Evolutionary conservation across 805 yeast genomes (phyloP).

Genomic region (Ogataea paraovalis): DNA sequence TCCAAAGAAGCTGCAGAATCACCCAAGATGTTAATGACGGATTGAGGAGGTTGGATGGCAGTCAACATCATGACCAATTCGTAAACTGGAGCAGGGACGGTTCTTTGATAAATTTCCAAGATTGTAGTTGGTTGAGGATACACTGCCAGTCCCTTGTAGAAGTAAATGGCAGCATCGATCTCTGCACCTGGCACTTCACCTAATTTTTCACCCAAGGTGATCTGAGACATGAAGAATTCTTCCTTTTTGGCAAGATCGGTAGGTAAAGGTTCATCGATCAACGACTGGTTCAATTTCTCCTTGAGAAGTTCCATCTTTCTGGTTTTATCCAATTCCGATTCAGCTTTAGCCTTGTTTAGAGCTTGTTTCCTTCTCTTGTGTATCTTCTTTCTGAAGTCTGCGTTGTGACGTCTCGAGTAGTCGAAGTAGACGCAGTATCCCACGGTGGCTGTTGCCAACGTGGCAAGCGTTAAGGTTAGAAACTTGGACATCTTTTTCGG

Average conservation of each 20-base stretch:
- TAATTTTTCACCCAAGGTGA: conserved; percentile 80
- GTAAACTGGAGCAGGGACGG: conserved; percentile 76
- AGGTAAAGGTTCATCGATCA: conserved; percentile 74
- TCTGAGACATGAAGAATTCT: conserved; percentile 74
- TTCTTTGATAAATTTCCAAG: conserved; percentile 82
- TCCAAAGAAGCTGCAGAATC: conserved; percentile 30
- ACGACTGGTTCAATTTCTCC: conserved; percentile 57
- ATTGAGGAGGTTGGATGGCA: conserved; percentile 84
- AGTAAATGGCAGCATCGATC: conserved; percentile 80
- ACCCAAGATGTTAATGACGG: conserved; percentile 64
- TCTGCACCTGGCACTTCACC: conserved; percentile 63
- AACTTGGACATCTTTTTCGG: conserved; percentile 28
- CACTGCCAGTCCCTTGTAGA: conserved; percentile 89
- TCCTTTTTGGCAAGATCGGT: conserved; percentile 65
- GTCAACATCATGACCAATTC: conserved; percentile 85
- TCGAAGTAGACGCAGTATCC: conserved; percentile 90
- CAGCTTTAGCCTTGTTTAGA: conserved; percentile 50
- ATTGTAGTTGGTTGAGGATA: conserved; percentile 95
- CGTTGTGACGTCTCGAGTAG: conserved; percentile 78
- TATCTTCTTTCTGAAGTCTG: conserved; percentile 76
- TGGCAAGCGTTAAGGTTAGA: conserved; percentile 33
- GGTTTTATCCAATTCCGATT: conserved; percentile 55
- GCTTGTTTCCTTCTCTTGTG: conserved; percentile 61
- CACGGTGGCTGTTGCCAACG: conserved; percentile 50
- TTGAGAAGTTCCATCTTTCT: conserved; percentile 58